Conservation (phyloP, 176 grass and related monocot genomes). For the Oropetium thomaeum region DNA sequence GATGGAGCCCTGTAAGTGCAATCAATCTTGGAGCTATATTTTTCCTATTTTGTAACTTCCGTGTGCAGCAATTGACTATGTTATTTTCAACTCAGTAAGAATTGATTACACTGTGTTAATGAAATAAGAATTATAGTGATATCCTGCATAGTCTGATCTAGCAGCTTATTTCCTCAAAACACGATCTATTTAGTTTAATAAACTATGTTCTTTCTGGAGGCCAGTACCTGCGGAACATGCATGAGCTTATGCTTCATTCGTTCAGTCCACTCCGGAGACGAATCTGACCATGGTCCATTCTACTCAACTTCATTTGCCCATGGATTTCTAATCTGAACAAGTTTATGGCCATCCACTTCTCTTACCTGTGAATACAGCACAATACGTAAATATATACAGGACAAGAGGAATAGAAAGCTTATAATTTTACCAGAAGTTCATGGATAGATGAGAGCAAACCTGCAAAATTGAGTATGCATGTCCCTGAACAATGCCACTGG, state of each 20-base stretch:
- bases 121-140: not conserved
- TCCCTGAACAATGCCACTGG: conserved; percentile 98
- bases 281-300: conserved; percentile 98
- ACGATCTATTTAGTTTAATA: not conserved
- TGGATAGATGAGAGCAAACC: conserved; percentile 53
- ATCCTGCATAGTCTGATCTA: too few species aligned
- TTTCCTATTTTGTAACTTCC: not conserved
- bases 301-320: conserved; percentile 99
- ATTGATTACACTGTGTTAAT: too few species aligned
- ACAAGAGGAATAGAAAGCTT: not conserved
- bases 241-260: conserved; percentile 99
- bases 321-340: conserved; percentile 97
- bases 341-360: conserved; percentile 98
- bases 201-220: conserved; percentile 6
- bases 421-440: not conserved
- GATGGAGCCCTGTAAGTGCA: conserved; percentile 15
- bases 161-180: too few species aligned
- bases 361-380: conserved; percentile 64
- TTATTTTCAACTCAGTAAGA: conserved; percentile 12
- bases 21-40: conserved; percentile 13
- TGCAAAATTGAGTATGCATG: conserved; percentile 99
- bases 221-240: conserved; percentile 83
- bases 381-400: conserved; percentile 5
- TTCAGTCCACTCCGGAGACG: conserved; percentile 90
- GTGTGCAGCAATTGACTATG: not conserved